Evolutionary conservation across 1,284 basidiomycete genomes (phyloP).

Genomic region (Gomphus bonarii): DNA sequence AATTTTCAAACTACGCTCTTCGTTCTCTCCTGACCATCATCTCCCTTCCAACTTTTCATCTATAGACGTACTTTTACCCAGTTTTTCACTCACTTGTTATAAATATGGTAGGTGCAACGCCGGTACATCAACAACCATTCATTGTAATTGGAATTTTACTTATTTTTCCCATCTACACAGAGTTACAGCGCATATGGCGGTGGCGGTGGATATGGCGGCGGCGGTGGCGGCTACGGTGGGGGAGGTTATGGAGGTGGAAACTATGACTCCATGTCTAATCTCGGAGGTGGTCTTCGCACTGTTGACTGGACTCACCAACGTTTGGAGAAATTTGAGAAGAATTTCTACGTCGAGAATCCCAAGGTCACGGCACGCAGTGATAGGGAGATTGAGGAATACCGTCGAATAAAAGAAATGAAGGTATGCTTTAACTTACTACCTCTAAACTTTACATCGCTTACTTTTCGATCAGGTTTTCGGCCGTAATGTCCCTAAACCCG

Average conservation of each 20-base stretch:
- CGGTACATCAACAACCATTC: neutral
- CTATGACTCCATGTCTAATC: constrained; percentile 74
- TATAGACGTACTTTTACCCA: constrained; percentile 6
- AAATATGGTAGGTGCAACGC: constrained; percentile 7
- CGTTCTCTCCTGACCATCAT: constrained; percentile 1
- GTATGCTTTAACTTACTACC: constrained; percentile 25
- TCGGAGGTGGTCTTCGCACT: constrained; percentile 75
- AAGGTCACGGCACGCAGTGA: constrained; percentile 73
- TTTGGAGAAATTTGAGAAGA: constrained; percentile 85
- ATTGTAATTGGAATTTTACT: neutral
- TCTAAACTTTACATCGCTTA: neutral
- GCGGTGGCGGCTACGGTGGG: constrained; percentile 20
- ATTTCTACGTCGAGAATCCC: constrained; percentile 96
- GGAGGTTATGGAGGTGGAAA: constrained; percentile 33
- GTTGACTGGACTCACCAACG: constrained; percentile 79
- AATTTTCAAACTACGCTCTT: constrained; percentile 5
- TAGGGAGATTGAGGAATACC: constrained; percentile 83
- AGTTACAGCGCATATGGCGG: constrained; percentile 29
- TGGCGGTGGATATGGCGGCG: constrained; percentile 20
- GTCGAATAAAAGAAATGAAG: constrained; percentile 81
- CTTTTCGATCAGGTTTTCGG: constrained; percentile 68
- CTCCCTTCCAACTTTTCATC: neutral
- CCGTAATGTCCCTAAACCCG: constrained; percentile 78
- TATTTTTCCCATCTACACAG: constrained; percentile 16
- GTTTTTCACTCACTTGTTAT: constrained; percentile 6